Conservation (phyloP, 306 rosid species). For the Datisca glomerata region DNA sequence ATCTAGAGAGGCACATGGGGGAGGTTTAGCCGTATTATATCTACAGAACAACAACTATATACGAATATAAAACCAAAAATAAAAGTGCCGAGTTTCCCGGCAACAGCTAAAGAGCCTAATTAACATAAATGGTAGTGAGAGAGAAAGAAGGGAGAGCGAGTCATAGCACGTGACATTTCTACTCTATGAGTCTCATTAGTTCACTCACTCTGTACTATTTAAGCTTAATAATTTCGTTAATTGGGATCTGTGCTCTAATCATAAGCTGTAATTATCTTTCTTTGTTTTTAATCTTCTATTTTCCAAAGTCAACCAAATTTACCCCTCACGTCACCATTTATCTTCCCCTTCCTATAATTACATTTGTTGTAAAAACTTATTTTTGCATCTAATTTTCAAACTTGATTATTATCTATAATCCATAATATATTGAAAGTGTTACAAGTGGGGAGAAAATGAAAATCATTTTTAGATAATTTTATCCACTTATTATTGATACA, state of each 20-base stretch:
- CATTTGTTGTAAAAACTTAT: too few relatives aligned
- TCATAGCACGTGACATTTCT: background rate
- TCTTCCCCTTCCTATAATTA: too few relatives aligned
- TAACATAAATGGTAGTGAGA: constrained; percentile 2
- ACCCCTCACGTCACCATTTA: background rate
- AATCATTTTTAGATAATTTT: too few relatives aligned
- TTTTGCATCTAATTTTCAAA: background rate
- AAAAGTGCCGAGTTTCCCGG: constrained; percentile 22
- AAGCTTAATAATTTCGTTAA: constrained; percentile 8
- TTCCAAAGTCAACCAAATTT: background rate
- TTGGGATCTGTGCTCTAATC: constrained; percentile 36
- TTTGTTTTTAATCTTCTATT: background rate
- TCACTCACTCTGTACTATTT: background rate
- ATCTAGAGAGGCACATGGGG: too few relatives aligned
- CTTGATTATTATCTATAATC: background rate
- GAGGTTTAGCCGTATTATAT: too few relatives aligned
- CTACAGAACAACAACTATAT: too few relatives aligned
- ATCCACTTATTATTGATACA: too few relatives aligned
- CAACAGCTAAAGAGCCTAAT: too few relatives aligned
- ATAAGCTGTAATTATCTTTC: background rate
- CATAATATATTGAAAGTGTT: too few relatives aligned
- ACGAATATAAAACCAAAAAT: background rate
- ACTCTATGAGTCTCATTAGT: background rate
- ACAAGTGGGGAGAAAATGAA: too few relatives aligned
- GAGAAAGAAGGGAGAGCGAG: too few relatives aligned